Evolutionary conservation across 371 early-diverging fungal species (phyloP).

Genomic region (Apophysomyces elegans): DNA sequence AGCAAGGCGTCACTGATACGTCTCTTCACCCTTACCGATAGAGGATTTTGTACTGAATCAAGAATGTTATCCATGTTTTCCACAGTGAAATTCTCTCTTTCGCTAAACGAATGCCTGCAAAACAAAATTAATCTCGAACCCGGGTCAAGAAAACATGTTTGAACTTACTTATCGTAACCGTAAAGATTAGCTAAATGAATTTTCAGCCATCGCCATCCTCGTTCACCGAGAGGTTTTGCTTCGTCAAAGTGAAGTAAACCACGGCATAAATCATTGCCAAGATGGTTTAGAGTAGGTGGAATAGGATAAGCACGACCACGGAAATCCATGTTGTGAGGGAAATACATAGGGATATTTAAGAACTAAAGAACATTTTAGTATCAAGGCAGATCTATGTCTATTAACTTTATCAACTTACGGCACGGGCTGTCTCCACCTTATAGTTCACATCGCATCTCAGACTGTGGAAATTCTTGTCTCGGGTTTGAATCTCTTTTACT

Average conservation of each 20-base stretch:
- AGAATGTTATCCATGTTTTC: constrained; percentile 77
- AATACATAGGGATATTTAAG: constrained; percentile 87
- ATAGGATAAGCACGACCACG: constrained; percentile 98
- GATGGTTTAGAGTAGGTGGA: constrained; percentile 93
- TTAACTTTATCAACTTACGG: constrained; percentile 57
- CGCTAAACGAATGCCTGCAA: constrained; percentile 75
- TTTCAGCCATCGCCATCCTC: constrained; percentile 93
- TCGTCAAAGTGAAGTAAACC: constrained; percentile 87
- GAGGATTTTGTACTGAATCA: constrained; percentile 85
- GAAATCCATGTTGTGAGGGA: constrained; percentile 98
- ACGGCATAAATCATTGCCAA: constrained; percentile 96
- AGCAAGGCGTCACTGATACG: not conserved
- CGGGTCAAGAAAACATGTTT: not conserved
- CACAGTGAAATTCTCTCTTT: constrained; percentile 77
- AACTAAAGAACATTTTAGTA: constrained; percentile 52
- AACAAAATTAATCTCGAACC: not conserved
- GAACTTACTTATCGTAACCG: constrained; percentile 86
- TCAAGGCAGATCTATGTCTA: not conserved
- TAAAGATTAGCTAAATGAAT: constrained; percentile 95
- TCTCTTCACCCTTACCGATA: constrained; percentile 35
- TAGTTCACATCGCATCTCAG: constrained; percentile 93
- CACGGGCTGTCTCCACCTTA: constrained; percentile 94
- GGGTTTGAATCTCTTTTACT: constrained; percentile 55
- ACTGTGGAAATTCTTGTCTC: constrained; percentile 79
- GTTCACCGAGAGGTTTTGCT: constrained; percentile 84